These are phyloP conservation scores for Ogataea pini DNA, from an alignment of 805 yeast genomes.

Conservation along the genomic window DNA sequence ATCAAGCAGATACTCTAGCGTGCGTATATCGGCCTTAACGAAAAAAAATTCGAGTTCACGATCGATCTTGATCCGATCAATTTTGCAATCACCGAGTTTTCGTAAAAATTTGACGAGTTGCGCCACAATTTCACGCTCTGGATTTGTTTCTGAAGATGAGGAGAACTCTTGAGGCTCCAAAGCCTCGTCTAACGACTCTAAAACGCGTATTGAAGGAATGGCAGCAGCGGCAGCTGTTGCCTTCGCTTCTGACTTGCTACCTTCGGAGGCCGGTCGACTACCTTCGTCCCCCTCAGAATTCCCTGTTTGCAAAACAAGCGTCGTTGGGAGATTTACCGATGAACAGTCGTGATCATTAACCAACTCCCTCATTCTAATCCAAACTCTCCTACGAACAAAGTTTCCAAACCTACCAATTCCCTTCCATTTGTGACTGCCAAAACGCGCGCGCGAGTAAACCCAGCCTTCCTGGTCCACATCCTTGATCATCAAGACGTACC, in stretches of 20 bases:
- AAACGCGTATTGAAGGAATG: background rate
- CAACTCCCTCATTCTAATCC: conserved; percentile 46
- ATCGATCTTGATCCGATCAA: conserved; percentile 25
- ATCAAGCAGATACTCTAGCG: conserved; percentile 10
- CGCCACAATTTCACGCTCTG: background rate
- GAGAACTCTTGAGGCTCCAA: background rate
- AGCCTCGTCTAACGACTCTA: background rate
- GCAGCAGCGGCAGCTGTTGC: background rate
- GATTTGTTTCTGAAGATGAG: background rate
- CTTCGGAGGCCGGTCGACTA: background rate
- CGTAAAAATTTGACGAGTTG: conserved; percentile 4
- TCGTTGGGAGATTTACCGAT: conserved; percentile 7
- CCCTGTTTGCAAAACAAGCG: conserved; percentile 9
- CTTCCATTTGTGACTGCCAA: conserved; percentile 48
- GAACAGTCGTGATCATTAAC: background rate
- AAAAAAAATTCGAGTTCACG: conserved; percentile 17
- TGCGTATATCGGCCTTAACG: conserved; percentile 5
- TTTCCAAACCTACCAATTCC: conserved; percentile 52
- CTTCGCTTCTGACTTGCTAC: background rate
- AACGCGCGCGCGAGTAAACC: conserved; percentile 47
- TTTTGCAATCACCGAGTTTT: conserved; percentile 12
- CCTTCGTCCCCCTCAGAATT: background rate
- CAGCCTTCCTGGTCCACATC: conserved; percentile 64
- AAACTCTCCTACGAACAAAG: conserved; percentile 50
- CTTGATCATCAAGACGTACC: conserved; percentile 54